Conservation (phyloP, 208 protist genomes). For the Leptomonas seymouri region DNA sequence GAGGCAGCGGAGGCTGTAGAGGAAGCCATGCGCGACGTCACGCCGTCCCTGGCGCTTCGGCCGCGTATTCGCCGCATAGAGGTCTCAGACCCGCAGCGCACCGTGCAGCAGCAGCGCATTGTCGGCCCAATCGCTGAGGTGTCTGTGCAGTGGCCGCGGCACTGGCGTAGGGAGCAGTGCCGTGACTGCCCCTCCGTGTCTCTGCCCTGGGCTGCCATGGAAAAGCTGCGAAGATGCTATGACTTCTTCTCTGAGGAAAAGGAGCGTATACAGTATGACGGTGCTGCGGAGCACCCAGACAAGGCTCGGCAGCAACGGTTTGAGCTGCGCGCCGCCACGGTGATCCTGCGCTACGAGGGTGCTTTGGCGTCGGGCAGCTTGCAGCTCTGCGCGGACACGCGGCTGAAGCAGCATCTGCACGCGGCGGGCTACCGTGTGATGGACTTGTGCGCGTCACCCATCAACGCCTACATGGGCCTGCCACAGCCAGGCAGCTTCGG, state of each 20-base stretch:
- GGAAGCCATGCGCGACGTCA: conserved; percentile 36
- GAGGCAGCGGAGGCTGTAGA: conserved; percentile 45
- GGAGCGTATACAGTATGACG: conserved; percentile 36
- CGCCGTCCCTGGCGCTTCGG: conserved; percentile 23
- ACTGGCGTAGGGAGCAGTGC: conserved; percentile 33
- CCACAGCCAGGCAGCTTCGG: conserved; percentile 23
- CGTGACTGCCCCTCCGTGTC: conserved; percentile 57
- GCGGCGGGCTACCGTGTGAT: conserved; percentile 80
- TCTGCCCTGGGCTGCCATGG: conserved; percentile 70
- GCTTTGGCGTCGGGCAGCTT: conserved; percentile 77
- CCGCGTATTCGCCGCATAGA: conserved; percentile 45
- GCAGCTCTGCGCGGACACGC: conserved; percentile 86
- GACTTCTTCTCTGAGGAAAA: conserved; percentile 33
- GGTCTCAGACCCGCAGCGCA: conserved; percentile 52
- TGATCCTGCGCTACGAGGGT: conserved; percentile 81
- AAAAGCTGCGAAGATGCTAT: conserved; percentile 74
- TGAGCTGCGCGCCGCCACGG: conserved; percentile 57
- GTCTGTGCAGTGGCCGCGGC: conserved; percentile 45
- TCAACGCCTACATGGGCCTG: conserved; percentile 87
- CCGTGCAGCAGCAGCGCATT: conserved; percentile 48
- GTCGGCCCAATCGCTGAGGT: conserved; percentile 65
- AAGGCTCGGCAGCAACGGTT: conserved; percentile 26
- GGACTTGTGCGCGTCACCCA: conserved; percentile 87
- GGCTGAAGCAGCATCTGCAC: conserved; percentile 85
- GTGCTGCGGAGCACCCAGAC: background rate